Percentiles rank a stretch among this genome's conserved stretches.
Conservation (phyloP, 2,329 filamentous ascomycete species). For the Arthrobotrys sinensis region DNA sequence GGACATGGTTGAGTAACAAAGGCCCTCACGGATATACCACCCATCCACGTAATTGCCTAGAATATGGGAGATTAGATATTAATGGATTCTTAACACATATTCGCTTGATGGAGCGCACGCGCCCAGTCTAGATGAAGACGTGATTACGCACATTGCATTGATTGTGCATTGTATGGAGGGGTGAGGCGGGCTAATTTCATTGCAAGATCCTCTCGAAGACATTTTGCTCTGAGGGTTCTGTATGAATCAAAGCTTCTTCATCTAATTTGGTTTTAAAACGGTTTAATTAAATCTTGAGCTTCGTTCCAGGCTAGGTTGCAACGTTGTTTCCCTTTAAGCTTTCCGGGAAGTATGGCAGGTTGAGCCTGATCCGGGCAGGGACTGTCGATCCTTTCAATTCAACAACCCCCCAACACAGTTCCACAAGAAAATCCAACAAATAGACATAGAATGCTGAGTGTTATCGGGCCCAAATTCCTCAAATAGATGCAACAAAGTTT, state of each 20-base stretch:
- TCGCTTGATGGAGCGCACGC: constrained; percentile 3
- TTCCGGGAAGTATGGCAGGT: neutral
- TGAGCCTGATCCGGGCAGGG: neutral
- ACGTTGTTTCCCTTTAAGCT: constrained; percentile 22
- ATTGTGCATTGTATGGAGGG: neutral
- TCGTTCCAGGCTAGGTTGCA: neutral
- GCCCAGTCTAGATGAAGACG: constrained; percentile 1
- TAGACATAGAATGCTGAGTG: no score
- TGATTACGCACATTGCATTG: constrained; percentile 12
- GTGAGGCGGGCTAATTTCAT: neutral
- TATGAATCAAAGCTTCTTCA: no score
- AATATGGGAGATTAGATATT: constrained; percentile 14
- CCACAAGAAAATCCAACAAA: constrained; percentile 14
- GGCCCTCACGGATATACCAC: constrained; percentile 7
- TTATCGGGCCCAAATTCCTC: no score
- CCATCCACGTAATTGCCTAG: constrained; percentile 18
- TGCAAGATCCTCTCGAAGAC: neutral
- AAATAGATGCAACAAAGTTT: no score
- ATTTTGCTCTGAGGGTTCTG: neutral
- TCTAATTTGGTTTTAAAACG: no score
- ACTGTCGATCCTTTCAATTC: constrained; percentile 3
- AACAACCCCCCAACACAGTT: constrained; percentile 13
- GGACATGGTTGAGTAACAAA: constrained; percentile 18
- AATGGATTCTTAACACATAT: constrained; percentile 1
- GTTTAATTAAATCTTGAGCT: neutral